Evolutionary conservation across 148 eudicot genomes (phyloP).

Genomic region (Nepenthes gracilis): DNA sequence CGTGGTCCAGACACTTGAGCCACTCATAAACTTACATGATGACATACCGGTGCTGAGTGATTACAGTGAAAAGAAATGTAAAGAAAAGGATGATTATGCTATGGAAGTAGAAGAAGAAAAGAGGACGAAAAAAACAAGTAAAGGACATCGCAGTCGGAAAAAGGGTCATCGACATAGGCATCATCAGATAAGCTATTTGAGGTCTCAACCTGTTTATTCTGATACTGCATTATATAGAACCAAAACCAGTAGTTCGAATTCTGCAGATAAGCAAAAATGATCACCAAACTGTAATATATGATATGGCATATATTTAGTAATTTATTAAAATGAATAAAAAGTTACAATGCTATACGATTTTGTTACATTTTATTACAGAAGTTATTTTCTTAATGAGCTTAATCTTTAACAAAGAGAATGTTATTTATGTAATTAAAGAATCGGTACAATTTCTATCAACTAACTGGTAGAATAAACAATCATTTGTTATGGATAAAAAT

Average conservation of each 20-base stretch:
- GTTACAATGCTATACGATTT: no score
- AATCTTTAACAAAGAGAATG: no score
- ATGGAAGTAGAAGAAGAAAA: conserved; percentile 2
- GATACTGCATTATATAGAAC: background rate
- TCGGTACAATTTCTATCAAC: no score
- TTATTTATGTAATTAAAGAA: no score
- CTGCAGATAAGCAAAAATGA: background rate
- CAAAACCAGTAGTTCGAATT: background rate
- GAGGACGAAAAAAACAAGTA: background rate
- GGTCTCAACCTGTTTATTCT: background rate
- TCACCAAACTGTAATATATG: background rate
- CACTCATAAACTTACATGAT: conserved; percentile 20
- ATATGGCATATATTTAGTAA: no score
- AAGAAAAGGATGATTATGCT: background rate
- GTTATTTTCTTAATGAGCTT: no score
- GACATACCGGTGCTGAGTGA: conserved; percentile 20
- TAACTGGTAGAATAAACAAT: no score
- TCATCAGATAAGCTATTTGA: background rate
- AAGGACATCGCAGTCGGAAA: background rate
- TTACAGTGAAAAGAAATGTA: background rate
- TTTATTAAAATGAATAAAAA: no score
- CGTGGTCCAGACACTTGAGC: conserved; percentile 34
- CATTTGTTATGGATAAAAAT: no score
- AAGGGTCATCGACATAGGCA: background rate
- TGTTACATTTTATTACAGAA: no score